Evolutionary conservation across 176 grass and related monocot species (phyloP), one percentile per base, ranked within the genome.

Genomic region (Cenchrus americanus): DNA sequence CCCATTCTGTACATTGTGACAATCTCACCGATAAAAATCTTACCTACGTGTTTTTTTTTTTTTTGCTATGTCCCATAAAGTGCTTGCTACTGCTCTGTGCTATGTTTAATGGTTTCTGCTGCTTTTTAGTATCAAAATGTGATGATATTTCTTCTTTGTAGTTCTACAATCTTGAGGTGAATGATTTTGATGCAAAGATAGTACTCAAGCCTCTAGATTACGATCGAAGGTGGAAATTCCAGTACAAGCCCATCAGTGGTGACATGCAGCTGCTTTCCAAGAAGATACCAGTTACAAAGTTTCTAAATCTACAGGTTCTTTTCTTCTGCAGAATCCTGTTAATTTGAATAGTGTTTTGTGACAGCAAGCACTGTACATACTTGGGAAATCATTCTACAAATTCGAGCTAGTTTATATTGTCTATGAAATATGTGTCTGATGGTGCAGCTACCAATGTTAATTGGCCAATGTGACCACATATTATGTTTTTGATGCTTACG

Each of bases 281-380:
- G 81, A 98, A 98, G 87, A 98, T 98, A 69, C 89, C 96, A 22
- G n/a, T 98, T 46, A 94, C 89, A 4, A 98, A 94, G 76, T 98
- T 63, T 92, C 74, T 98, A 77, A 98, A 93, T 82, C 91, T 98
- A 50, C 93, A 98, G 96, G 93, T 94, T 82, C 14, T 48, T 15
- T 73, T 66, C 48, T 40, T 24, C 27, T 83, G 24, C 11, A 67
- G 51, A 69, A 46, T 66, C 40, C 40, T 87, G 14, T 6, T 52
- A 26, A 54, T 63, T 78, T 24, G 0, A 7, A 7, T 10, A 23
- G 21, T 2, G 1, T 70, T 82, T 68, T 65, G 40, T 64, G 26
- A n/a, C 54, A 48, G 18, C 44, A 71, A 30, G 21, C 2, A 14
- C 11, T 30, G 23, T 72, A 17, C 1, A 0, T 15, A 27, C 13